Percentiles rank a stretch among this genome's conserved stretches.
These are phyloP conservation scores for Coccomyxa sp. DNA, from an alignment of 139 green algal species.

Conservation along the genomic window DNA sequence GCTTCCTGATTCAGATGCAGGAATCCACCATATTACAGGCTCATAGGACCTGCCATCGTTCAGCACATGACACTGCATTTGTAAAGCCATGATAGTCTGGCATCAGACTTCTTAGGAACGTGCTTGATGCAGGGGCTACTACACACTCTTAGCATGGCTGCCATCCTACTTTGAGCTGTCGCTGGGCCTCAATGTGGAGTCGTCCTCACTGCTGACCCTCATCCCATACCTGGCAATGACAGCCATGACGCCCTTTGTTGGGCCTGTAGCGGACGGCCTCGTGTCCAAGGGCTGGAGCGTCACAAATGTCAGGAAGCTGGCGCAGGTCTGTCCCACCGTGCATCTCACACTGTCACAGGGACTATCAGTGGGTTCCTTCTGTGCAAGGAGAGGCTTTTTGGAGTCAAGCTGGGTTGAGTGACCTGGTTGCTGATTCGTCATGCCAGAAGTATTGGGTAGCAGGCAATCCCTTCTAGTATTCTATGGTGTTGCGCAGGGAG, in stretches of 20 bases:
- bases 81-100: background rate
- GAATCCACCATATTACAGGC: too few relatives aligned
- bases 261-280: constrained; percentile 54
- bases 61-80: background rate
- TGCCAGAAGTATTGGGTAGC: background rate
- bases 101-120: too few relatives aligned
- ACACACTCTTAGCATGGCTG: constrained; percentile 95
- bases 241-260: constrained; percentile 74
- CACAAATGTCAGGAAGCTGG: constrained; percentile 68
- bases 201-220: constrained; percentile 68
- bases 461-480: too few relatives aligned
- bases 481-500: constrained; percentile 19
- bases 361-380: too few relatives aligned
- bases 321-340: constrained; percentile 35
- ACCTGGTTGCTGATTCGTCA: too few relatives aligned
- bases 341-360: too few relatives aligned
- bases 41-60: too few relatives aligned
- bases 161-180: constrained; percentile 94
- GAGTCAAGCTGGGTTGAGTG: too few relatives aligned
- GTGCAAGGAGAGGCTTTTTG: too few relatives aligned
- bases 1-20: too few relatives aligned
- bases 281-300: constrained; percentile 48
- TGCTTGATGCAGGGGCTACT: too few relatives aligned
- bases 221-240: constrained; percentile 89
- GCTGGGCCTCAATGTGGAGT: constrained; percentile 81